Evolutionary conservation across 768 basidiomycete genomes (phyloP).

Genomic region (Podaxis carcinomalis): DNA sequence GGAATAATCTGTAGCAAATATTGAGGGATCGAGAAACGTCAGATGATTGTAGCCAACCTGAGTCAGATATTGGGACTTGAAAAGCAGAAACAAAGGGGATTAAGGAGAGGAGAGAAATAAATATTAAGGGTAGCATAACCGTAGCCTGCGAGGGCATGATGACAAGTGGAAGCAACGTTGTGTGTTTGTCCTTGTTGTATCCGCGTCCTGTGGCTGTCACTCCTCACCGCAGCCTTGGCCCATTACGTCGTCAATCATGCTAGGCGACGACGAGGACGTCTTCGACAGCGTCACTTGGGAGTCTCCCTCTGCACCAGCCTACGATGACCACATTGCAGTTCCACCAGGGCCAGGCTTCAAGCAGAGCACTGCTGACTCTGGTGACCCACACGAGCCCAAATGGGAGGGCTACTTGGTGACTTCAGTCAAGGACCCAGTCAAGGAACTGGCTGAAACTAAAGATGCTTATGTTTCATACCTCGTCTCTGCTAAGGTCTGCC

Average conservation of each 20-base stretch:
- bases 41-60: constrained; percentile 29
- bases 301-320: constrained; percentile 54
- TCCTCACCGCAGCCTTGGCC: constrained; percentile 1
- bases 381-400: constrained; percentile 79
- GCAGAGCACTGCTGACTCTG: constrained; percentile 73
- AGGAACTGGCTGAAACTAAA: constrained; percentile 95
- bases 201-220: constrained; percentile 13
- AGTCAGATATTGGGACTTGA: constrained; percentile 64
- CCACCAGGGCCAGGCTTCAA: constrained; percentile 72
- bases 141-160: constrained; percentile 17
- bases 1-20: constrained; percentile 53
- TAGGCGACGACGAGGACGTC: constrained; percentile 83
- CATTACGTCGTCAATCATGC: constrained; percentile 42
- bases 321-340: constrained; percentile 38
- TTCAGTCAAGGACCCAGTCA: constrained; percentile 86
- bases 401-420: constrained; percentile 88
- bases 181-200: constrained; percentile 34
- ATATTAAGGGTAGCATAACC: constrained; percentile 18
- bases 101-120: constrained; percentile 26
- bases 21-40: constrained; percentile 1
- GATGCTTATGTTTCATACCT: constrained; percentile 96
- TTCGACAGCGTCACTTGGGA: constrained; percentile 94
- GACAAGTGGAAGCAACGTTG: constrained; percentile 20
- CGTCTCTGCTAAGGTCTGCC: constrained; percentile 75
- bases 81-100: constrained; percentile 41